phyloP scores from a whole-genome alignment of 352 stramenopile genomes.

The Pythium scleroteichum region DNA sequence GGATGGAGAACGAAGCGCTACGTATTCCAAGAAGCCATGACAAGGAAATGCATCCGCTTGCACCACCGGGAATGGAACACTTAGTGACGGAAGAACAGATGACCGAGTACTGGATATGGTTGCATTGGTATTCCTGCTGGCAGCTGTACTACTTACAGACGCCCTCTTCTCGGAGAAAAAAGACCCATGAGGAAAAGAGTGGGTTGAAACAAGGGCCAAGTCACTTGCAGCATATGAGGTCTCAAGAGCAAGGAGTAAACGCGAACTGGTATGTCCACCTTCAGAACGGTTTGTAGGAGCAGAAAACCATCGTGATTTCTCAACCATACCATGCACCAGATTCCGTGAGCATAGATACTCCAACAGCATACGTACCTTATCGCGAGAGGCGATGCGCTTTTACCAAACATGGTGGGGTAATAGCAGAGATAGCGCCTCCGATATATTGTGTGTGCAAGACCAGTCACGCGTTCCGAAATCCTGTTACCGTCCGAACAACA shows the following conservation, averaged over 20 bases:
- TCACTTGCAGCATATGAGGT: not conserved
- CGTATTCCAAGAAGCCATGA: constrained; percentile 21
- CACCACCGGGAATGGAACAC: constrained; percentile 49
- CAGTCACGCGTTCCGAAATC: no score
- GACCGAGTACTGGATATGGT: constrained; percentile 62
- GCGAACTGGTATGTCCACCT: not conserved
- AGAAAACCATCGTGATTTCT: not conserved
- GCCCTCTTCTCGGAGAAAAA: constrained; percentile 15
- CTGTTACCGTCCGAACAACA: no score
- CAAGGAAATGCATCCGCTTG: constrained; percentile 35
- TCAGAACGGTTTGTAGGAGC: not conserved
- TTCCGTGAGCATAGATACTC: no score
- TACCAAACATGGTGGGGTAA: no score
- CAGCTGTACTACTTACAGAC: constrained; percentile 62
- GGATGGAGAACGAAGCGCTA: constrained; percentile 44
- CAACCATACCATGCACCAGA: not conserved
- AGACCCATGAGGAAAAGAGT: not conserved
- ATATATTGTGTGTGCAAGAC: no score
- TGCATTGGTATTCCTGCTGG: constrained; percentile 73
- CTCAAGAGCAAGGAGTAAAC: not conserved
- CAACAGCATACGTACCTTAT: no score
- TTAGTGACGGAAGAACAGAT: constrained; percentile 55
- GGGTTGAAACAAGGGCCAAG: not conserved
- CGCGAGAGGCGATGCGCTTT: no score
- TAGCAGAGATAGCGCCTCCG: no score